Conservation (phyloP, 1,284 basidiomycete genomes). For the Apiotrichum mycotoxinovorans region DNA sequence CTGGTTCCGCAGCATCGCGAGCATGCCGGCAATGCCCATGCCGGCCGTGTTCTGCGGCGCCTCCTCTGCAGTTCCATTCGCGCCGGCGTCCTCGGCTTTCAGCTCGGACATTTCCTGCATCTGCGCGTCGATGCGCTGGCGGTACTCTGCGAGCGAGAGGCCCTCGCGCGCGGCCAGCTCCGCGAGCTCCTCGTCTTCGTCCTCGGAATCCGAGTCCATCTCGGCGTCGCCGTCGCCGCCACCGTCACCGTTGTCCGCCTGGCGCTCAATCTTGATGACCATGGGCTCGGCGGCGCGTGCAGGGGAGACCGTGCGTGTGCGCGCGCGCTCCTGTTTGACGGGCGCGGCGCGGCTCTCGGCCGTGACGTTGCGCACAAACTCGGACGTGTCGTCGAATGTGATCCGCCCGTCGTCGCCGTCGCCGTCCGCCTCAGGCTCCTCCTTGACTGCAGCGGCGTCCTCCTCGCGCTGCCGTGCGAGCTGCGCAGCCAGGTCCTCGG, state of each 20-base stretch:
- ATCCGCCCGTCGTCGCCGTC: constrained; percentile 63
- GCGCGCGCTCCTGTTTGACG: constrained; percentile 41
- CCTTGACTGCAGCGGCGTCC: constrained; percentile 52
- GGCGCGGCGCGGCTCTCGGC: constrained; percentile 46
- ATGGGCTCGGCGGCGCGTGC: constrained; percentile 54
- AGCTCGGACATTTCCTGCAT: constrained; percentile 59
- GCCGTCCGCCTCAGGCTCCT: constrained; percentile 60
- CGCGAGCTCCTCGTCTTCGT: constrained; percentile 62
- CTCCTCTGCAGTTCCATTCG: not conserved
- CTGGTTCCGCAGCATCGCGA: constrained; percentile 84
- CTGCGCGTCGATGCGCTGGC: constrained; percentile 47
- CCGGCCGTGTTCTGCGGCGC: constrained; percentile 64
- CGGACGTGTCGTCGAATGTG: constrained; percentile 93
- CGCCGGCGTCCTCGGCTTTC: constrained; percentile 62
- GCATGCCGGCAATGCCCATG: constrained; percentile 78
- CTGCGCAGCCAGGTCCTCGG: constrained; percentile 77
- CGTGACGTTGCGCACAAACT: constrained; percentile 88
- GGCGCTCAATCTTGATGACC: constrained; percentile 52
- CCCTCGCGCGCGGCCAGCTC: constrained; percentile 50
- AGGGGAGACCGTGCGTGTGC: constrained; percentile 24
- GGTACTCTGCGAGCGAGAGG: constrained; percentile 47
- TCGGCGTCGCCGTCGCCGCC: constrained; percentile 54
- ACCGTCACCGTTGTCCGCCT: constrained; percentile 51
- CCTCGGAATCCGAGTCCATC: constrained; percentile 63
- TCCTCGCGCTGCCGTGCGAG: constrained; percentile 60